phyloP scores from a whole-genome alignment of 306 rosid species.

The Acacia crassicarpa region DNA sequence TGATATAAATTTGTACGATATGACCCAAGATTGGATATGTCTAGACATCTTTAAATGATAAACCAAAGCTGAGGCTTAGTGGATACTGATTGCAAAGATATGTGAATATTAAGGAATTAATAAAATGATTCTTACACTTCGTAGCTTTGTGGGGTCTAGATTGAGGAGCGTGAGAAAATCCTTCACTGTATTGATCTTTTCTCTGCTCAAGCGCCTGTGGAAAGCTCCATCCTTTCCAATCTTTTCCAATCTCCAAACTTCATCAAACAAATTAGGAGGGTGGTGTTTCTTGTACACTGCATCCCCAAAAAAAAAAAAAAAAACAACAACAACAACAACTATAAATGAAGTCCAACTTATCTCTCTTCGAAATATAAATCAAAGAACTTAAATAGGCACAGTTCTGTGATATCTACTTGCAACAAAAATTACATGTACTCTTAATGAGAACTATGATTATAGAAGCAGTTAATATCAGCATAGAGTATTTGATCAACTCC shows the following conservation, averaged over 20 bases:
- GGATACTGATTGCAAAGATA: neutral
- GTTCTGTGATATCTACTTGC: conserved; percentile 5
- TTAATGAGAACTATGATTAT: neutral
- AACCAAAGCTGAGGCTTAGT: neutral
- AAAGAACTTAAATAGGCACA: conserved; percentile 16
- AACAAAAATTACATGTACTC: neutral
- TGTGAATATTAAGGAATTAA: neutral
- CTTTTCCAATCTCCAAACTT: conserved; percentile 97
- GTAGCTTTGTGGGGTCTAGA: conserved; percentile 73
- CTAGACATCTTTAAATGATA: neutral
- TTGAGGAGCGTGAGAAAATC: conserved; percentile 85
- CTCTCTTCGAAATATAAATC: conserved; percentile 18
- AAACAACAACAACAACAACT: too few relatives aligned
- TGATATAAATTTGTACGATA: neutral
- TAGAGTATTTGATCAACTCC: neutral
- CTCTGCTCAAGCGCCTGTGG: conserved; percentile 82
- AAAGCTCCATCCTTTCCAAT: conserved; percentile 98
- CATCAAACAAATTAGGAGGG: conserved; percentile 87
- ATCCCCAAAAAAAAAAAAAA: conserved; percentile 32
- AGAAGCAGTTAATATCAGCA: conserved; percentile 13
- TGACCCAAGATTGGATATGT: neutral
- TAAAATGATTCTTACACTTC: conserved; percentile 61
- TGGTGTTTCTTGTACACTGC: conserved; percentile 98
- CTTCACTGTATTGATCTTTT: conserved; percentile 66
- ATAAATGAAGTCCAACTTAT: conserved; percentile 17